Percentiles rank a stretch among this genome's conserved stretches.
phyloP scores from a whole-genome alignment of 306 rosid genomes.

The Citrullus mucosospermus region DNA sequence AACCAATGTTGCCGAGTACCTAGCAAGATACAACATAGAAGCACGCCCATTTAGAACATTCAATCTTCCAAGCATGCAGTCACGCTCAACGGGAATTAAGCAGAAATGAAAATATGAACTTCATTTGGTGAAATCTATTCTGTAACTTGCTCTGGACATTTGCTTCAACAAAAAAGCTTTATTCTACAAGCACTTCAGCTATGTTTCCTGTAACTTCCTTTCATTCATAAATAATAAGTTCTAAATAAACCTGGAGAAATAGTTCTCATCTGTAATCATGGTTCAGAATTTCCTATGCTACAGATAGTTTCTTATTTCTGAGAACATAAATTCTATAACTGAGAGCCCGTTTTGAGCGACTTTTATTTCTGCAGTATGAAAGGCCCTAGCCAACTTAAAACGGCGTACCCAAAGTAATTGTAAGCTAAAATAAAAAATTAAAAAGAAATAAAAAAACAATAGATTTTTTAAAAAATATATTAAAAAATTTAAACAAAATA shows the following conservation, averaged over 20 bases:
- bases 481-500: no score
- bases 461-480: neutral
- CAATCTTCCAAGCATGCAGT: constrained; percentile 4
- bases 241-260: neutral
- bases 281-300: neutral
- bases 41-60: constrained; percentile 6
- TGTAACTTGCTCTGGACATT: neutral
- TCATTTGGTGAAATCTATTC: neutral
- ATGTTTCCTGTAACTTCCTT: neutral
- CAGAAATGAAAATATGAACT: neutral
- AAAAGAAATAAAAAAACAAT: neutral
- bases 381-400: neutral
- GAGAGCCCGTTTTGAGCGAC: neutral
- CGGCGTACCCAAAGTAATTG: neutral
- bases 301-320: neutral
- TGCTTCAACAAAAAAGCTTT: neutral
- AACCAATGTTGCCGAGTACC: constrained; percentile 64
- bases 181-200: neutral
- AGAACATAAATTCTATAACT: neutral
- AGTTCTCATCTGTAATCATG: neutral
- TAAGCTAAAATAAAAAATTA: neutral
- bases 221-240: neutral
- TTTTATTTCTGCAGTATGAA: neutral
- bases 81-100: neutral
- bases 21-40: constrained; percentile 27